Evolutionary conservation across 2,329 filamentous ascomycete species (phyloP).

Genomic region (Bertia moriformis): DNA sequence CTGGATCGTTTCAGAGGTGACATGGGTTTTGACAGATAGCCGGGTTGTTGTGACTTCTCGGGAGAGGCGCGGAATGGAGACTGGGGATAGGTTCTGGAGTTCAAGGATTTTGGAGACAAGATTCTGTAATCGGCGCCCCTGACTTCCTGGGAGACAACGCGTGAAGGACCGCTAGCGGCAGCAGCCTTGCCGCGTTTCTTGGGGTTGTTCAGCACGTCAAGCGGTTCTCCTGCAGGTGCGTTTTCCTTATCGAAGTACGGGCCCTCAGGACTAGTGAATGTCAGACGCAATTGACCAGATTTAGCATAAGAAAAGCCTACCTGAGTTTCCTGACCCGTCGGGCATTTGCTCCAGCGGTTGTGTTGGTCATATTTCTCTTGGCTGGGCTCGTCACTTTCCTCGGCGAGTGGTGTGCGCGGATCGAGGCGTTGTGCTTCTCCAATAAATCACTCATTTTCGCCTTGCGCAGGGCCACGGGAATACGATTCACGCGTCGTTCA

Average conservation of each 20-base stretch:
- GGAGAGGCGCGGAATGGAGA: conserved; percentile 1
- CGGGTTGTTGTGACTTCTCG: neutral
- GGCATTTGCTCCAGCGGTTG: too few species aligned
- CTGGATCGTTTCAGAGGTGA: neutral
- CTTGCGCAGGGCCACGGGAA: conserved; percentile 66
- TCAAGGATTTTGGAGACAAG: conserved; percentile 1
- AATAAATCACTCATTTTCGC: conserved; percentile 71
- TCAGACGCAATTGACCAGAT: too few species aligned
- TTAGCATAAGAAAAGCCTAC: too few species aligned
- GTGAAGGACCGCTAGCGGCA: neutral
- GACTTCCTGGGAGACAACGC: neutral
- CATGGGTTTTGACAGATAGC: neutral
- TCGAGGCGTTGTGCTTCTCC: conserved; percentile 22
- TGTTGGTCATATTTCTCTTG: neutral
- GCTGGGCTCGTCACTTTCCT: neutral
- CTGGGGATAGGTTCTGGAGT: conserved; percentile 1
- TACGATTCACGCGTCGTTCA: conserved; percentile 84
- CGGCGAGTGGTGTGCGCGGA: neutral
- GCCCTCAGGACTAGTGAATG: neutral
- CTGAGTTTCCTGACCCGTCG: too few species aligned
- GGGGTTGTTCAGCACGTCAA: neutral
- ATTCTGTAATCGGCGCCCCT: neutral
- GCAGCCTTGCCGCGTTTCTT: neutral
- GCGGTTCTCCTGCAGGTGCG: neutral
- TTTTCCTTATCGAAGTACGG: neutral